phyloP scores from a whole-genome alignment of 352 stramenopile genomes.

The Pythium aquatile region DNA sequence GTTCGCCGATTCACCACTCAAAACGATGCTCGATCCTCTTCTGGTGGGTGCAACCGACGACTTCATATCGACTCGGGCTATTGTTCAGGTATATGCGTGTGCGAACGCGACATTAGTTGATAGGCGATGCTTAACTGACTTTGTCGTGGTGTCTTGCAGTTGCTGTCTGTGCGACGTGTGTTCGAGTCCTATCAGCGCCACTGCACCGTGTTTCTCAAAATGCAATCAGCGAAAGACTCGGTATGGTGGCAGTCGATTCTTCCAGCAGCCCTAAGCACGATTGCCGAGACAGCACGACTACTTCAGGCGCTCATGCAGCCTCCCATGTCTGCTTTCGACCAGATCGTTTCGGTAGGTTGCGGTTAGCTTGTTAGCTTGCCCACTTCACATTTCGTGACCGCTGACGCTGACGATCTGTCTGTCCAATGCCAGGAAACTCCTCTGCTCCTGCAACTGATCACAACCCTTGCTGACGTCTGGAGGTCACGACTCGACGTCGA shows the following conservation, averaged over 20 bases:
- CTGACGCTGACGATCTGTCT: neutral
- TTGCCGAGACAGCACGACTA: constrained; percentile 13
- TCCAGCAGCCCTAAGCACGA: constrained; percentile 9
- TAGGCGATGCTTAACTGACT: neutral
- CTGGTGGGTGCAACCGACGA: neutral
- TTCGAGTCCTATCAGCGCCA: constrained; percentile 15
- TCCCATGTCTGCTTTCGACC: neutral
- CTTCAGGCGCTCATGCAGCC: constrained; percentile 4
- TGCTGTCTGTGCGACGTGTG: constrained; percentile 6
- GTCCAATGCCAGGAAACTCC: constrained; percentile 1
- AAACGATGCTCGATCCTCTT: neutral
- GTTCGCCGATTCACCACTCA: neutral
- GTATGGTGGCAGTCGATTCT: constrained; percentile 17
- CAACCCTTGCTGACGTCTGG: neutral
- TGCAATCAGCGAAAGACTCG: neutral
- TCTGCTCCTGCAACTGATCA: constrained; percentile 8
- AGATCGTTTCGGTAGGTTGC: neutral
- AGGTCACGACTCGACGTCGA: neutral
- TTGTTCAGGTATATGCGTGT: constrained; percentile 9
- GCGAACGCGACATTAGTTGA: neutral
- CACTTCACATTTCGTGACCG: neutral
- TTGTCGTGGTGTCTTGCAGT: neutral
- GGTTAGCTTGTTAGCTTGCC: neutral
- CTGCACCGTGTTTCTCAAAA: neutral
- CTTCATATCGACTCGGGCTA: neutral